Base-by-base conservation (phyloP, 495 filamentous ascomycete genomes). In the Podospora australis region DNA sequence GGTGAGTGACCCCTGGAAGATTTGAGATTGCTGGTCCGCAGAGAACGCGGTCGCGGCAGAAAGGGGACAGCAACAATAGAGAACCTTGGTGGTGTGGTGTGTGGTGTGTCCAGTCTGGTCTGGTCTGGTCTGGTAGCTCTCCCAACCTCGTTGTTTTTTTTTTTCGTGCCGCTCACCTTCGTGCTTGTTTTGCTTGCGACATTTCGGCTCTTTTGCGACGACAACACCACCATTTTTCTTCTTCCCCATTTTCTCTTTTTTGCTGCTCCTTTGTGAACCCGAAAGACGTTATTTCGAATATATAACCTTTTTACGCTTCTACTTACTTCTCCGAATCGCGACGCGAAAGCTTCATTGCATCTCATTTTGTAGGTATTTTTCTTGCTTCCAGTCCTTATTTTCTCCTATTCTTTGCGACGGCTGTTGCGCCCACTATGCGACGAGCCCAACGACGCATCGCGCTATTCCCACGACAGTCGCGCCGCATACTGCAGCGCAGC, bases 131-230 rank as follows among this genome's bases (percentile, higher is more conserved):
- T 29, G 6, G 6, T 29, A 16, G 14, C 32, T 36, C n/a, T 36
- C 30, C 48, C 48, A 50, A 48, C 52, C 52, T 48, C 52, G 43
- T 55, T 36, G 43, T 42, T 50, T 50, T 55, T 50, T 36, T 36
- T 42, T 50, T 50, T 55, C 48, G 36, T 55, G 42, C 52, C 47
- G 52, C 52, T 43, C 35, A 42, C 43, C 46, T 36, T 49, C n/a
- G n/a, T n/a, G n/a, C n/a, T 44, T 55, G 52, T 50, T 50, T 50
- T 50, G 47, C 52, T 44, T 29, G 43, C 42, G 51, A 54, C 51
- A 38, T 35, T 46, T 17, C 38, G 24, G 23, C 30, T 39, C 19
- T 36, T 36, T n/a, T n/a, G 19, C 22, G 30, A 39, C 46, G 24
- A 28, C 52, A 14, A 34, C 11, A 34, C 16, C 30, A 4, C 21